Percentiles rank a stretch among this genome's conserved stretches.
Conservation (phyloP, 208 protist species). For the Crithidia expoeki region DNA sequence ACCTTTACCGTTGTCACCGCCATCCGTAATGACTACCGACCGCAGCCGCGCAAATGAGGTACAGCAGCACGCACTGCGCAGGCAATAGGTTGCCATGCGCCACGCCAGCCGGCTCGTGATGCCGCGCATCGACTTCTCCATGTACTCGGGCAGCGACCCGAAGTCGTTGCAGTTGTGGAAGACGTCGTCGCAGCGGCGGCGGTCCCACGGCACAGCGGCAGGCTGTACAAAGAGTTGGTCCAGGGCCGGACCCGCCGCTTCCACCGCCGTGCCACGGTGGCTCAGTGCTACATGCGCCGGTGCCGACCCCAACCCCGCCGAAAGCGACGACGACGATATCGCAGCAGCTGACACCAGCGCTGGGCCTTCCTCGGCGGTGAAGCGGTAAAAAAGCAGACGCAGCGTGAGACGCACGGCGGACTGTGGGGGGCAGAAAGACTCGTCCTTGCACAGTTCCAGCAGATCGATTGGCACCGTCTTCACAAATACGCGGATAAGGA, state of each 20-base stretch:
- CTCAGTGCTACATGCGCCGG: slow-evolving; percentile 4
- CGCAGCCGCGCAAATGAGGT: slow-evolving; percentile 16
- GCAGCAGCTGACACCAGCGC: not conserved
- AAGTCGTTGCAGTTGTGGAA: slow-evolving; percentile 22
- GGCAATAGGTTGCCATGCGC: slow-evolving; percentile 31
- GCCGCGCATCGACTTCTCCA: slow-evolving; percentile 21
- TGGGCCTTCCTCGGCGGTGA: slow-evolving; percentile 27
- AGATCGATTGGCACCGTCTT: slow-evolving; percentile 63
- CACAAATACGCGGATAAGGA: slow-evolving; percentile 60
- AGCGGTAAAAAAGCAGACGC: slow-evolving; percentile 42
- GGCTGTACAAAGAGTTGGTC: slow-evolving; percentile 27
- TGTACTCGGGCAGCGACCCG: slow-evolving; percentile 16
- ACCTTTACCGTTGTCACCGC: not conserved
- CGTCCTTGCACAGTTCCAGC: slow-evolving; percentile 37
- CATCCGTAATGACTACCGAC: slow-evolving; percentile 10
- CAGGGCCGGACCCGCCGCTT: slow-evolving; percentile 4
- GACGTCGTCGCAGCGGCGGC: slow-evolving; percentile 20
- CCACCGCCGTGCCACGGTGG: slow-evolving; percentile 16
- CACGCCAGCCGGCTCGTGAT: slow-evolving; percentile 23
- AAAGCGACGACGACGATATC: not conserved
- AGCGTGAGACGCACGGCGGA: slow-evolving; percentile 51
- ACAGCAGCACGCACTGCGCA: slow-evolving; percentile 25
- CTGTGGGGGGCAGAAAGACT: slow-evolving; percentile 41
- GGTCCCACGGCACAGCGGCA: slow-evolving; percentile 28
- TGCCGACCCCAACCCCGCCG: not conserved